phyloP scores from a whole-genome alignment of 257 asterid genomes.

The Striga asiatica region DNA sequence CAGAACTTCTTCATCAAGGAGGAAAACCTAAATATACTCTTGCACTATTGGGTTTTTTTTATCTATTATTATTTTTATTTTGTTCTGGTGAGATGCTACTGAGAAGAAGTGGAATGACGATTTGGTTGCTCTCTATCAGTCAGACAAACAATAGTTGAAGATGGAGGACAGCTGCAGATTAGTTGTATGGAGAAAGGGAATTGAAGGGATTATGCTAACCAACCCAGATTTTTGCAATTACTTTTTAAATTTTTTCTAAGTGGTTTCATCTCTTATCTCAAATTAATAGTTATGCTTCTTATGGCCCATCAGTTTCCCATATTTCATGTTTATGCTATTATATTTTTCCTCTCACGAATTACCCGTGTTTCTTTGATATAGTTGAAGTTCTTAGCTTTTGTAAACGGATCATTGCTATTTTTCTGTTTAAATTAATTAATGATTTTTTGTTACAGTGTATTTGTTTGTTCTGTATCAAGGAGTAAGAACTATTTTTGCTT shows the following conservation, averaged over 20 bases:
- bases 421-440: slow-evolving; percentile 12
- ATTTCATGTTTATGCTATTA: not conserved
- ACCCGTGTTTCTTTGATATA: not conserved
- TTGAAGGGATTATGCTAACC: too few relatives aligned
- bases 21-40: too few relatives aligned
- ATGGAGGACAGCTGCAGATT: too few relatives aligned
- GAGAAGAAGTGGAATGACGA: too few relatives aligned
- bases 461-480: slow-evolving; percentile 16
- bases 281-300: not conserved
- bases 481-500: slow-evolving; percentile 19
- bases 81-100: too few relatives aligned
- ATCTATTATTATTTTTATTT: too few relatives aligned
- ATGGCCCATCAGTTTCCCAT: not conserved
- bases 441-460: slow-evolving; percentile 8
- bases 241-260: not conserved
- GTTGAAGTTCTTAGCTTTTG: slow-evolving; percentile 1
- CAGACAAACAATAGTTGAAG: too few relatives aligned
- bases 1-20: too few relatives aligned
- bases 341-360: not conserved
- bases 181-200: too few relatives aligned
- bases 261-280: not conserved
- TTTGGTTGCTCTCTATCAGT: too few relatives aligned
- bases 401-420: not conserved
- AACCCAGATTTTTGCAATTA: too few relatives aligned
- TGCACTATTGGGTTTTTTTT: too few relatives aligned